These are phyloP conservation scores for Coprinopsis cinerea DNA, from an alignment of 768 basidiomycete species.

Conservation along the genomic window DNA sequence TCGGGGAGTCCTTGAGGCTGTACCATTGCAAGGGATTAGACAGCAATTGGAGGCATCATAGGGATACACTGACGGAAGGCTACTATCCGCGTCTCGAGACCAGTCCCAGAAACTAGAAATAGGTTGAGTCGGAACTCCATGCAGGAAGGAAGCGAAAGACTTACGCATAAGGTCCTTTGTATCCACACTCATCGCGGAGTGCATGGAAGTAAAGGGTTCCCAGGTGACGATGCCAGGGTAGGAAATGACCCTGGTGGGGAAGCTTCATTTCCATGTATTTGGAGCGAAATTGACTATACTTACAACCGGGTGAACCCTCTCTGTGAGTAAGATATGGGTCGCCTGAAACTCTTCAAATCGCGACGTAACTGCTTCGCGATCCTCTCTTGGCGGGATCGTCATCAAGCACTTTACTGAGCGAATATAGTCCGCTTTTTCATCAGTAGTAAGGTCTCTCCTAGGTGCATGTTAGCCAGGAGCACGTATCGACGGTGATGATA, in stretches of 20 bases:
- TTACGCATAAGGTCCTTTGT: constrained; percentile 9
- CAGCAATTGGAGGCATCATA: not conserved
- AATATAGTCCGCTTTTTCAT: constrained; percentile 2
- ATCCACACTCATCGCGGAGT: constrained; percentile 8
- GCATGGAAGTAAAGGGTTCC: constrained; percentile 2
- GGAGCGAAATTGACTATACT: not conserved
- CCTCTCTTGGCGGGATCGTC: constrained; percentile 1
- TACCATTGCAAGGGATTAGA: not conserved
- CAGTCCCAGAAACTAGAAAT: constrained; percentile 9
- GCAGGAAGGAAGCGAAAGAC: not conserved
- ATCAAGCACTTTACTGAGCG: constrained; percentile 1
- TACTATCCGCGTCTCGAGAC: constrained; percentile 7
- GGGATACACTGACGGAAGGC: not conserved
- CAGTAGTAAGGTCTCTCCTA: constrained; percentile 4
- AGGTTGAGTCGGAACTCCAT: not conserved
- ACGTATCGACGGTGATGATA: not conserved
- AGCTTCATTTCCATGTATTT: not conserved
- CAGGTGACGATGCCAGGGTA: constrained; percentile 7
- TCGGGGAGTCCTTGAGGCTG: constrained; percentile 5
- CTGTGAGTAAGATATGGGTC: constrained; percentile 7
- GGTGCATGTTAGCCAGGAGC: not conserved
- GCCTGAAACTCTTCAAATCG: constrained; percentile 8
- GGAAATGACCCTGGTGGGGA: constrained; percentile 1
- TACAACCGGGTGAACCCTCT: constrained; percentile 6
- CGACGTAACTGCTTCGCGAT: not conserved